A percentile compares a stretch with the other conserved stretches of the same genome.
These are phyloP conservation scores for Curvularia spicifera DNA, from an alignment of 2,329 filamentous ascomycete genomes.

Conservation along the genomic window DNA sequence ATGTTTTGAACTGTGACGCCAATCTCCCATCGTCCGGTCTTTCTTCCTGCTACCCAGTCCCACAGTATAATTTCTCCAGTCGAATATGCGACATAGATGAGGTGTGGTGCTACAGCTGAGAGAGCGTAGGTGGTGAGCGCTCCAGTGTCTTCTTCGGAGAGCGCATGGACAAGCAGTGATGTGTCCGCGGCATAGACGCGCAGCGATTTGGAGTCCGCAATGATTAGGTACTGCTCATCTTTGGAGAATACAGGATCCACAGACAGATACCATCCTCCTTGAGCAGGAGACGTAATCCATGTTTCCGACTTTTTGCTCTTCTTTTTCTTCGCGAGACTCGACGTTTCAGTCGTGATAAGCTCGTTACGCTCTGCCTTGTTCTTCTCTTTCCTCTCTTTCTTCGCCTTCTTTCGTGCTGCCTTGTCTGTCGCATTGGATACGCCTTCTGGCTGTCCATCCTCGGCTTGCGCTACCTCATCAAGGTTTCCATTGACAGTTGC, in stretches of 20 bases:
- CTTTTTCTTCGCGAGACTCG: conserved; percentile 24
- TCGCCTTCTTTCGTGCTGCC: conserved; percentile 18
- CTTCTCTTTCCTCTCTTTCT: conserved; percentile 18
- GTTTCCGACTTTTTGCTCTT: conserved; percentile 27
- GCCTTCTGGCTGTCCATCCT: conserved; percentile 1
- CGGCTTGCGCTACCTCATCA: not conserved
- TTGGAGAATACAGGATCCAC: conserved; percentile 63
- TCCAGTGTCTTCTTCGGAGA: conserved; percentile 57
- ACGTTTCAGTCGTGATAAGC: conserved; percentile 4
- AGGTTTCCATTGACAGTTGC: conserved; percentile 1
- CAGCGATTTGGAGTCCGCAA: conserved; percentile 75
- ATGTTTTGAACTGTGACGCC: conserved; percentile 46
- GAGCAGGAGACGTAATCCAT: conserved; percentile 53
- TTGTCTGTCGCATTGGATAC: conserved; percentile 16
- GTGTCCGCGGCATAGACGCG: conserved; percentile 82
- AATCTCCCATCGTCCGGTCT: conserved; percentile 54
- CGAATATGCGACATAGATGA: conserved; percentile 61
- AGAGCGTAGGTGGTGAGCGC: conserved; percentile 59
- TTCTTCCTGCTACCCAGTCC: conserved; percentile 62
- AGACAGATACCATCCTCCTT: conserved; percentile 62
- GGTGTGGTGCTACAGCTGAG: conserved; percentile 58
- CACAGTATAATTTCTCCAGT: conserved; percentile 61
- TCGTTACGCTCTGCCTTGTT: conserved; percentile 11
- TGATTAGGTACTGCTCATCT: conserved; percentile 70
- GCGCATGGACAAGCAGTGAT: conserved; percentile 78